Base-by-base conservation (phyloP, 176 grass and related monocot species). In the Zoysia japonica region DNA sequence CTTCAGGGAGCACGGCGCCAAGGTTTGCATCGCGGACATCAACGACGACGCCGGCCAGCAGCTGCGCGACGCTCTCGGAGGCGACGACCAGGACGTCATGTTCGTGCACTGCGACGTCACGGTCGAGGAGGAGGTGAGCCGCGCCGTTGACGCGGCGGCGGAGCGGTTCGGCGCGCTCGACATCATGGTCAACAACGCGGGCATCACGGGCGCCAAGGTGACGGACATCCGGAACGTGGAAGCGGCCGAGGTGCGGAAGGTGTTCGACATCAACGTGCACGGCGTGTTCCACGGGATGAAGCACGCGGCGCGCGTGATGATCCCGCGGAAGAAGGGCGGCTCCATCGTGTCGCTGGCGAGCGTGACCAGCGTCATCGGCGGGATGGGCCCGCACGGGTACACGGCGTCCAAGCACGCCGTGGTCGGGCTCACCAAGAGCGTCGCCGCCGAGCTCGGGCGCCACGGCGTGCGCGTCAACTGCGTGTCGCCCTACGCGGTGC, bases 401-500 rank as follows among this genome's bases (percentile, higher is more conserved):
- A 89, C 94, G 2, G 85, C 80, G 7, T 80, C 89, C 0, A 97
- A 97, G 67, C 94, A 94, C 72, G 89, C 94, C 1, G 89, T 97
- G 13, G 77, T 83, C 10, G 91, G 91, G 11, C 89, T 97, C 56
- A 89, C 94, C 12, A 94, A 92, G 80, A 97, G 36, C 49, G 91
- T 94, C 45, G 89, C 89, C 0, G 66, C 42, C 5, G 94, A 97
- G 83, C 63, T 97, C 16, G 94, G 94, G 2, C 88, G 51, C 61
- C 91, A 97, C 3, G 91, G 94, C 9, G 84, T 97, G 53, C 87
- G 94, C 11, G 91, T 97, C 79, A 97, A 94, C 71, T 97, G 91
- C 8, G 89, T 97, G 2, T 97, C 94, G 2, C 91, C 94, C 1
- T 94, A 87, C 17, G 94, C 80, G 1, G 80, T 88, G 53, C 87